Evolutionary conservation across 441 rosid genomes (phyloP), one percentile per base, ranked within the genome.

Genomic region (Codiaeum variegatum): DNA sequence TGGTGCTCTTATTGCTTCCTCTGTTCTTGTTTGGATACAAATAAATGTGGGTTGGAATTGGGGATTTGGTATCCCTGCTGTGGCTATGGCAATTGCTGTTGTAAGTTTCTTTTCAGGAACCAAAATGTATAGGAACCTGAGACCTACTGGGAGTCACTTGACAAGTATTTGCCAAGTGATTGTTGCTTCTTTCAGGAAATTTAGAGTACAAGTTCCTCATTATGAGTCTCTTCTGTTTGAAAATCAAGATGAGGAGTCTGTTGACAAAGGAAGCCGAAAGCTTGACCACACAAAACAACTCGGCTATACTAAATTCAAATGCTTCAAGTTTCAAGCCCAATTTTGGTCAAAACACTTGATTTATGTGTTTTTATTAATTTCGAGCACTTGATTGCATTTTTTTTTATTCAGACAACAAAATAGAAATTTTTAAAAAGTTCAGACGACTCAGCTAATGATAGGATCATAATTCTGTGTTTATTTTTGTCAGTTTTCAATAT

Each of bases 41-140:
- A 92, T 85, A 85, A 89, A 94, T 60, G 97, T 92, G 0, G 97
- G 98, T 1, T 92, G 98, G 97, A 92, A 90, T 0, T 94, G 95
- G 97, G 98, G 98, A 0, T 94, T 94, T 54, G 97, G 97, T 31
- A 78, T 92, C 56, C 97, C 98, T 0, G 90, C 98, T 0, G 94
- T 78, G 18, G 94, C 97, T 0, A 90, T 94, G 97, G 91, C 88
- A 32, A 66, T 90, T 80, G 97, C 98, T 7, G 89, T 92, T 67
- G 76, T 78, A 66, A 87, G 82, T 73, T 94, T 94, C 88, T 90
- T 94, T 49, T 73, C 88, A 0, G 98, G 97, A 4, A 94, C 85
- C 52, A 78, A 76, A 36, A 70, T 83, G 66, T 94, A 92, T 68
- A 61, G 98, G 40, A 72, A 86, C 62, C 96, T 87, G 71, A 89